A percentile compares a stretch with the other conserved stretches of the same genome.
Conservation (phyloP, 2,329 filamentous ascomycete genomes). For the Pseudocercospora crystallina region DNA sequence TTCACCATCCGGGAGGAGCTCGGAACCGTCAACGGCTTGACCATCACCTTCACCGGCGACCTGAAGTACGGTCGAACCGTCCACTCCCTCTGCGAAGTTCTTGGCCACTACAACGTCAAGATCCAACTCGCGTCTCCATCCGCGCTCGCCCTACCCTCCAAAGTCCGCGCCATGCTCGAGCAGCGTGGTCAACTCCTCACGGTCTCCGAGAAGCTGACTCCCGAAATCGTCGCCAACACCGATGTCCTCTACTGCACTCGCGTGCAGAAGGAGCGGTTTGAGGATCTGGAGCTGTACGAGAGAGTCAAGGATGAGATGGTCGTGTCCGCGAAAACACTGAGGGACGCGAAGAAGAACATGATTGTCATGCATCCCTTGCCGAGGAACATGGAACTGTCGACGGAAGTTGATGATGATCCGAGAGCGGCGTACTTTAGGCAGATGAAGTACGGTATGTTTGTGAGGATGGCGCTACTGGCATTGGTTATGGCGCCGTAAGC, state of each 20-base stretch:
- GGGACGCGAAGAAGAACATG: conserved; percentile 88
- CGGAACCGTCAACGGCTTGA: conserved; percentile 90
- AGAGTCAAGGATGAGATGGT: conserved; percentile 83
- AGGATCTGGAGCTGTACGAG: conserved; percentile 78
- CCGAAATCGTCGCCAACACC: conserved; percentile 79
- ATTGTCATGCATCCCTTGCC: conserved; percentile 94
- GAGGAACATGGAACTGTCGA: conserved; percentile 86
- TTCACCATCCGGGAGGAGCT: conserved; percentile 98
- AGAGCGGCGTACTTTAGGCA: conserved; percentile 98
- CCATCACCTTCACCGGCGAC: conserved; percentile 93
- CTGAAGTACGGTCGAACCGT: conserved; percentile 91
- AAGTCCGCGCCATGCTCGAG: conserved; percentile 71
- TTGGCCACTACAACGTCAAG: conserved; percentile 92
- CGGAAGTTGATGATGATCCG: conserved; percentile 97
- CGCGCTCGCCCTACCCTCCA: conserved; percentile 71
- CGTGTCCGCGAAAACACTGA: conserved; percentile 85
- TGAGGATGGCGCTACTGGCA: conserved; percentile 93
- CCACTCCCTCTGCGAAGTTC: conserved; percentile 89
- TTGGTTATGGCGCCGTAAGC: conserved; percentile 71
- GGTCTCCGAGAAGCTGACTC: conserved; percentile 76
- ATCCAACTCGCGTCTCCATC: conserved; percentile 88
- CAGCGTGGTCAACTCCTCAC: conserved; percentile 72
- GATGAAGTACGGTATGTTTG: conserved; percentile 98
- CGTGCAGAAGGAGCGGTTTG: conserved; percentile 94
- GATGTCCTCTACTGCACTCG: conserved; percentile 97